These are phyloP conservation scores for Entomortierella chlamydospora DNA, from an alignment of 192 early-diverging fungal genomes.

Conservation along the genomic window DNA sequence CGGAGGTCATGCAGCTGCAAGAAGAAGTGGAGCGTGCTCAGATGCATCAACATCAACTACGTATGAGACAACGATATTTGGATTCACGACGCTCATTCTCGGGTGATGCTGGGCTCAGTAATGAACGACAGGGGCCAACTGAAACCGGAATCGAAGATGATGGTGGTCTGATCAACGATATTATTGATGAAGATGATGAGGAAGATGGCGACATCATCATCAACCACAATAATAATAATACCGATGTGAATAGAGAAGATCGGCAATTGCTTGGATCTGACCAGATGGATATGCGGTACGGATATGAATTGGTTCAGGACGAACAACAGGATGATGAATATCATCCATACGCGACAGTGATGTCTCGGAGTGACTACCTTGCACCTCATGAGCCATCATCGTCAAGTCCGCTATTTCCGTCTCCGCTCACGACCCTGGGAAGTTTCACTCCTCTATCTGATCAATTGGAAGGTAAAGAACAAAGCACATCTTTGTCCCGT, in stretches of 20 bases:
- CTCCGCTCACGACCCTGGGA: slow-evolving; percentile 46
- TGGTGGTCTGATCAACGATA: neutral
- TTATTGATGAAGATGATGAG: neutral
- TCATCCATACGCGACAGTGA: slow-evolving; percentile 24
- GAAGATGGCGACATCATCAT: slow-evolving; percentile 2
- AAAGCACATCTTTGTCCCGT: too few species aligned
- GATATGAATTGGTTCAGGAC: slow-evolving; percentile 42
- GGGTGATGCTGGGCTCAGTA: neutral
- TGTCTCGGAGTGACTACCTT: slow-evolving; percentile 32
- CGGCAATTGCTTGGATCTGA: neutral
- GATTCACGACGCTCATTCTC: slow-evolving; percentile 14
- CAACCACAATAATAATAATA: neutral
- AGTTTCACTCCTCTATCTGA: slow-evolving; percentile 14
- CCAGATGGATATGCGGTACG: slow-evolving; percentile 1
- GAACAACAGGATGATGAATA: slow-evolving; percentile 6
- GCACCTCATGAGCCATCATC: slow-evolving; percentile 48
- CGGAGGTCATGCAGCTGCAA: slow-evolving; percentile 41
- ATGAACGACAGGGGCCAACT: neutral
- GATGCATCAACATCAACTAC: slow-evolving; percentile 6
- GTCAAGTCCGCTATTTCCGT: slow-evolving; percentile 50
- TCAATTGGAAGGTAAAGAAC: slow-evolving; percentile 14
- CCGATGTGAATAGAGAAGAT: neutral
- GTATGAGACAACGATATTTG: slow-evolving; percentile 8
- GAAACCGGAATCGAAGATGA: neutral
- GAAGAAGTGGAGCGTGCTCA: slow-evolving; percentile 19